Conservation (phyloP, 805 yeast genomes). For the Candida morakotiae region DNA sequence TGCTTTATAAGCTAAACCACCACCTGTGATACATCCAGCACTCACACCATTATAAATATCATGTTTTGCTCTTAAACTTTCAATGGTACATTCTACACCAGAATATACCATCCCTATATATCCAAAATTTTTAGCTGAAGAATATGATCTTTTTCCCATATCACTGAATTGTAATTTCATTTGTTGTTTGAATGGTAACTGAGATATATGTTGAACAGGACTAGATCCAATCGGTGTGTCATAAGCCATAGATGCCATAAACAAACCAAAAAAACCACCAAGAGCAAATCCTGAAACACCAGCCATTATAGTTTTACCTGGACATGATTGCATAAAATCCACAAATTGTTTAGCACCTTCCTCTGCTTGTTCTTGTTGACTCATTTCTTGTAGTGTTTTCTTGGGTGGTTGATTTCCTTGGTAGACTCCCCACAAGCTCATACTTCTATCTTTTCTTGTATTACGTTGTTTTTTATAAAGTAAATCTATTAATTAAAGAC, state of each 20-base stretch:
- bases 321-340: conserved; percentile 85
- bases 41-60: conserved; percentile 87
- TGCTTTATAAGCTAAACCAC: conserved; percentile 84
- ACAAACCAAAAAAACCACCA: conserved; percentile 93
- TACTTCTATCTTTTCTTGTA: no score
- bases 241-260: conserved; percentile 84
- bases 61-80: conserved; percentile 80
- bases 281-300: conserved; percentile 92
- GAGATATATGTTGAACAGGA: conserved; percentile 59
- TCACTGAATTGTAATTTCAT: conserved; percentile 87
- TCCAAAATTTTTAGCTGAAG: conserved; percentile 92
- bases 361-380: conserved; percentile 90
- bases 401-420: conserved; percentile 30
- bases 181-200: conserved; percentile 88
- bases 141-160: conserved; percentile 85
- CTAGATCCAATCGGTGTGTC: conserved; percentile 71
- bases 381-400: conserved; percentile 64
- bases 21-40: conserved; percentile 97
- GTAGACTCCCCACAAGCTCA: conserved; percentile 28
- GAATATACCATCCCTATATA: conserved; percentile 86
- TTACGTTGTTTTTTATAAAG: no score
- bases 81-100: conserved; percentile 89
- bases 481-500: no score
- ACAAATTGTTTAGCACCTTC: conserved; percentile 83
- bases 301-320: conserved; percentile 87